These are phyloP conservation scores for Trichosporon sp. DNA, from an alignment of 1,284 basidiomycete species.

Conservation along the genomic window DNA sequence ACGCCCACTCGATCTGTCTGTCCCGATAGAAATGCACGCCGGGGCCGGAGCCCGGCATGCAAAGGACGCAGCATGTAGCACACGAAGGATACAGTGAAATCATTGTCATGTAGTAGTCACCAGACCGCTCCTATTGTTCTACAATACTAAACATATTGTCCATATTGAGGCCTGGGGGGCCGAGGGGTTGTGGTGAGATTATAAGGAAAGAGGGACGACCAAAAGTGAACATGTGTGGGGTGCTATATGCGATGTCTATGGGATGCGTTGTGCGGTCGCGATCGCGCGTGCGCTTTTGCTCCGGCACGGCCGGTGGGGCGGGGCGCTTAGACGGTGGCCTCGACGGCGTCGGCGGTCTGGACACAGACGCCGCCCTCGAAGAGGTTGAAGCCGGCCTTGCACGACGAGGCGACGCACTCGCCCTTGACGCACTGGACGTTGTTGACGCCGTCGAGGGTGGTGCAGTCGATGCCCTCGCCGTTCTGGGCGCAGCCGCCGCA, in stretches of 20 bases:
- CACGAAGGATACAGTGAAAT: not conserved
- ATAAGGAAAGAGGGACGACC: not conserved
- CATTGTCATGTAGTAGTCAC: constrained; percentile 3
- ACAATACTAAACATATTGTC: not conserved
- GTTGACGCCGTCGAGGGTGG: constrained; percentile 56
- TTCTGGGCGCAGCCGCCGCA: constrained; percentile 64
- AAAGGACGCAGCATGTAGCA: not conserved
- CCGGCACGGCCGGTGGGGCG: not conserved
- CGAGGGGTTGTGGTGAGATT: constrained; percentile 1
- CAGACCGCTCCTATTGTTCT: constrained; percentile 1
- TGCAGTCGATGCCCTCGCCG: constrained; percentile 64
- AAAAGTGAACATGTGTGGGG: not conserved
- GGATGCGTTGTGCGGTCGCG: not conserved
- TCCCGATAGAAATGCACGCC: not conserved
- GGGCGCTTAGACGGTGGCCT: not conserved
- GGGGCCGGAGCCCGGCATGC: not conserved
- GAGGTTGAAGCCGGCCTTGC: constrained; percentile 13
- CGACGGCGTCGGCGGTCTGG: not conserved
- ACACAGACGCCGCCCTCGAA: constrained; percentile 9
- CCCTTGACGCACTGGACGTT: constrained; percentile 20
- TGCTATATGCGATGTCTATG: not conserved
- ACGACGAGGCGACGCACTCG: constrained; percentile 20
- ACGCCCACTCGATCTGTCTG: not conserved
- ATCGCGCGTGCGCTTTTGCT: not conserved
- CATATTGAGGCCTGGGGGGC: not conserved